A percentile compares a stretch with the other conserved stretches of the same genome.
Evolutionary conservation across 106 monocot species (phyloP).

Genomic region (Cymbidium sinense): DNA sequence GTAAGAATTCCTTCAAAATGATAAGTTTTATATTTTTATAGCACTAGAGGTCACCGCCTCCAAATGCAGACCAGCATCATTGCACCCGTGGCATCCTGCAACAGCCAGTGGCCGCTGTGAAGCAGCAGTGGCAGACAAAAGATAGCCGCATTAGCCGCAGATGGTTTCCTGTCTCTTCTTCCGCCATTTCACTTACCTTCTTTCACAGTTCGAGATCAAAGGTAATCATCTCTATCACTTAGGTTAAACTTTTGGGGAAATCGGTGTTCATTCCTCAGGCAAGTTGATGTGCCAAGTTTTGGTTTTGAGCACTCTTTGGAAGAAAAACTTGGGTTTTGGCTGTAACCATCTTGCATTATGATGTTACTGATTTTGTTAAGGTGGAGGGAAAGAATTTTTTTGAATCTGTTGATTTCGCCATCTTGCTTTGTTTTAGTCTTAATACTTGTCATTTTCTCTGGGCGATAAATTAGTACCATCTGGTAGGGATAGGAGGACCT

Average conservation of each 20-base stretch:
- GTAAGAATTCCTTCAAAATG: too few species aligned
- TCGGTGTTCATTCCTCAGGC: neutral
- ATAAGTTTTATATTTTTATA: neutral
- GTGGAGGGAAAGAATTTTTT: neutral
- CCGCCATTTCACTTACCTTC: neutral
- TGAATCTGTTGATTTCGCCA: neutral
- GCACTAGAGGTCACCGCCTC: neutral
- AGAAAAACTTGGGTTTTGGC: neutral
- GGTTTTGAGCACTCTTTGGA: neutral
- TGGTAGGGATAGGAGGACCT: neutral
- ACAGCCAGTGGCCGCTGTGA: neutral
- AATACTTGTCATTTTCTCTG: too few species aligned
- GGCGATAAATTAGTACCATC: neutral
- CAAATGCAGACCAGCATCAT: neutral
- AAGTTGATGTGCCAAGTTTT: neutral
- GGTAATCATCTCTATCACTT: neutral
- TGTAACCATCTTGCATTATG: neutral
- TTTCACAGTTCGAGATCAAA: neutral
- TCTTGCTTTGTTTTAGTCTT: neutral
- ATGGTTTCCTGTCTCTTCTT: neutral
- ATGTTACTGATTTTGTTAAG: neutral
- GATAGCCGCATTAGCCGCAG: neutral
- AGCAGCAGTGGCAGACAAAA: neutral
- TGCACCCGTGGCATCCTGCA: neutral
- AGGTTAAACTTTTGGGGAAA: neutral